phyloP scores from a whole-genome alignment of 2,329 filamentous ascomycete species.

The Akanthomyces uredinophilus region DNA sequence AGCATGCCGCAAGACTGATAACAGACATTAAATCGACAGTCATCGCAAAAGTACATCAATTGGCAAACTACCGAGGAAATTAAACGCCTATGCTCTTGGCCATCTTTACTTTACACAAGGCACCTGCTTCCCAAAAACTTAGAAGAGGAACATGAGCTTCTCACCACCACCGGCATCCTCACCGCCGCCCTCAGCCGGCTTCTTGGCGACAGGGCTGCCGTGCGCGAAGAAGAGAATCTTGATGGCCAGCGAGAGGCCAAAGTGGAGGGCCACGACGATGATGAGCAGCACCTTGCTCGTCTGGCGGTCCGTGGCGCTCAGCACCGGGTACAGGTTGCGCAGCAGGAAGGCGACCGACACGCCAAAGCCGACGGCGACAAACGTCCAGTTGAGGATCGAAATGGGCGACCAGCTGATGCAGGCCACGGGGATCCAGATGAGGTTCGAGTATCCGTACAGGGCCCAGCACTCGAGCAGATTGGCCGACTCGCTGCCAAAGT shows the following conservation, averaged over 20 bases:
- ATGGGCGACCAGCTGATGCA: slow-evolving; percentile 86
- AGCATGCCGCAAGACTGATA: too few species aligned
- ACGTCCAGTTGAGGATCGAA: slow-evolving; percentile 84
- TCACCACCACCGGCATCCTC: slow-evolving; percentile 18
- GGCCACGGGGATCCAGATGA: slow-evolving; percentile 95
- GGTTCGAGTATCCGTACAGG: slow-evolving; percentile 91
- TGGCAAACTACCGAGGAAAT: background rate
- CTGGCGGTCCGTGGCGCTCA: slow-evolving; percentile 88
- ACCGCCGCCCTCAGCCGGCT: slow-evolving; percentile 26
- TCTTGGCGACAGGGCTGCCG: slow-evolving; percentile 49
- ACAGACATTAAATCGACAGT: too few species aligned
- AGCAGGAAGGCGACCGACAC: slow-evolving; percentile 79
- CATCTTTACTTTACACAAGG: background rate
- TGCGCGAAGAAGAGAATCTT: slow-evolving; percentile 96
- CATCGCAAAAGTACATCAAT: background rate
- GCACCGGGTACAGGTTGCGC: slow-evolving; percentile 82
- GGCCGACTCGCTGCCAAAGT: slow-evolving; percentile 91
- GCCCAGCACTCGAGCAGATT: slow-evolving; percentile 94
- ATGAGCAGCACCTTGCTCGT: slow-evolving; percentile 84
- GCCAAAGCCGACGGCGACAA: slow-evolving; percentile 81
- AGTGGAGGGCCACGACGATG: slow-evolving; percentile 77
- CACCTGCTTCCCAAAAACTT: background rate
- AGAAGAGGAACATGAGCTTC: slow-evolving; percentile 17
- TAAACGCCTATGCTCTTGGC: background rate
- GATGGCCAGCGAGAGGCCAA: slow-evolving; percentile 86